A percentile compares a stretch with the other conserved stretches of the same genome.
phyloP scores from a whole-genome alignment of 352 stramenopile genomes.

The Phytophthora multivora region DNA sequence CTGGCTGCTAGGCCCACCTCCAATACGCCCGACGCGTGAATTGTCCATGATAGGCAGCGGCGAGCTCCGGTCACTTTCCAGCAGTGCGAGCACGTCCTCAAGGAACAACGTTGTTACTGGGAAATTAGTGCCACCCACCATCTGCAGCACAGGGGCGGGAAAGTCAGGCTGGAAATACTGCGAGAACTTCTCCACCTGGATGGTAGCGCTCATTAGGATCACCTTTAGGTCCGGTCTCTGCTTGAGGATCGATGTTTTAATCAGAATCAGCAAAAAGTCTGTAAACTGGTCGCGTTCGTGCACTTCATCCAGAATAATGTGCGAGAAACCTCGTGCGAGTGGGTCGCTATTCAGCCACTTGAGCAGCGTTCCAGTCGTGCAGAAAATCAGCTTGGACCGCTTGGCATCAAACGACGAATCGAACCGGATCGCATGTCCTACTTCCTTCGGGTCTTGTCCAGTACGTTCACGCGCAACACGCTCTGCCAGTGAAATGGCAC shows the following conservation, averaged over 20 bases:
- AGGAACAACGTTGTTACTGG: conserved; percentile 94
- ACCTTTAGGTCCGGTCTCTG: conserved; percentile 88
- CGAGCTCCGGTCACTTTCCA: conserved; percentile 39
- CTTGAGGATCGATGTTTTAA: conserved; percentile 88
- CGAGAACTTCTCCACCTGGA: conserved; percentile 93
- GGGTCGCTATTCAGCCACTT: conserved; percentile 85
- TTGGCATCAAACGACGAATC: conserved; percentile 79
- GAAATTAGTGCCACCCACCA: conserved; percentile 84
- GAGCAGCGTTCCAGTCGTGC: conserved; percentile 95
- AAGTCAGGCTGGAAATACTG: conserved; percentile 90
- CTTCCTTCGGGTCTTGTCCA: conserved; percentile 54
- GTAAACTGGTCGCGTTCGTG: conserved; percentile 96
- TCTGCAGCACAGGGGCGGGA: conserved; percentile 72
- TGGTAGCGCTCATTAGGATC: conserved; percentile 96
- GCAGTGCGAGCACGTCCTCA: conserved; percentile 78
- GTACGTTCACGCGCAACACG: conserved; percentile 85
- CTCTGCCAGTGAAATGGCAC: conserved; percentile 90
- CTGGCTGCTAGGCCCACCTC: conserved; percentile 2
- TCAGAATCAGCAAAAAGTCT: conserved; percentile 96
- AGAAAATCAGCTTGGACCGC: conserved; percentile 95
- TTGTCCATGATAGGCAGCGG: conserved; percentile 36
- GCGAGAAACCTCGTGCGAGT: conserved; percentile 82
- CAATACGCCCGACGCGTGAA: conserved; percentile 13
- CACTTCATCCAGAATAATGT: conserved; percentile 97
- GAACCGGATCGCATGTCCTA: conserved; percentile 94